A percentile compares a stretch with the other conserved stretches of the same genome.
Evolutionary conservation across 2,329 filamentous ascomycete species (phyloP).

Genomic region (Claviceps quebecensis): DNA sequence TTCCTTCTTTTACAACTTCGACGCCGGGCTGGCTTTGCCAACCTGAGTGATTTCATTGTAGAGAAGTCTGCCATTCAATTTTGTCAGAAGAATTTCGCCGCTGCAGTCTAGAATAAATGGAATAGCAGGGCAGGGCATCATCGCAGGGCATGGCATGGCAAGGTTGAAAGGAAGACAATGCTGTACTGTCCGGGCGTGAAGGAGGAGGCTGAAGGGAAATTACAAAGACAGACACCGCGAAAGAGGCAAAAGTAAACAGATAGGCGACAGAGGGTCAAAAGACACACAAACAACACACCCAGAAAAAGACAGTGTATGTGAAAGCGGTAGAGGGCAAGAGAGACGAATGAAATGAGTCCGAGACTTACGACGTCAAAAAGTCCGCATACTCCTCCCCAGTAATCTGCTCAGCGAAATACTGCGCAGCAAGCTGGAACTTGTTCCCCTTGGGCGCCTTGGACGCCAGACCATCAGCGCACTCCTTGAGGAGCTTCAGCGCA

Average conservation of each 20-base stretch:
- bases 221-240: too few relatives aligned
- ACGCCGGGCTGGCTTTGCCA: conserved; percentile 43
- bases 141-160: too few relatives aligned
- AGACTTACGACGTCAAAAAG: conserved; percentile 68
- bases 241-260: not conserved
- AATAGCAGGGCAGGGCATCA: too few relatives aligned
- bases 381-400: conserved; percentile 97
- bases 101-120: too few relatives aligned
- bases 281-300: too few relatives aligned
- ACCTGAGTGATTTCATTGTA: conserved; percentile 80
- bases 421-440: conserved; percentile 78
- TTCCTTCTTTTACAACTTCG: conserved; percentile 40
- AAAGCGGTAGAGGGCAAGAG: not conserved
- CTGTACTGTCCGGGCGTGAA: too few relatives aligned
- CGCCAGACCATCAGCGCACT: conserved; percentile 65
- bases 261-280: too few relatives aligned
- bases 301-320: not conserved
- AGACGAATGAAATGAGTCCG: too few relatives aligned
- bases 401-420: conserved; percentile 87
- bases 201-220: too few relatives aligned
- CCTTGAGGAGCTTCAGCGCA: conserved; percentile 70
- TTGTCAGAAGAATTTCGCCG: not conserved
- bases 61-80: conserved; percentile 42
- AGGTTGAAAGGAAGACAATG: not conserved
- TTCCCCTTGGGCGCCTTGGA: conserved; percentile 70